phyloP scores from a whole-genome alignment of 148 eudicot genomes.

The Chenopodium formosanum region DNA sequence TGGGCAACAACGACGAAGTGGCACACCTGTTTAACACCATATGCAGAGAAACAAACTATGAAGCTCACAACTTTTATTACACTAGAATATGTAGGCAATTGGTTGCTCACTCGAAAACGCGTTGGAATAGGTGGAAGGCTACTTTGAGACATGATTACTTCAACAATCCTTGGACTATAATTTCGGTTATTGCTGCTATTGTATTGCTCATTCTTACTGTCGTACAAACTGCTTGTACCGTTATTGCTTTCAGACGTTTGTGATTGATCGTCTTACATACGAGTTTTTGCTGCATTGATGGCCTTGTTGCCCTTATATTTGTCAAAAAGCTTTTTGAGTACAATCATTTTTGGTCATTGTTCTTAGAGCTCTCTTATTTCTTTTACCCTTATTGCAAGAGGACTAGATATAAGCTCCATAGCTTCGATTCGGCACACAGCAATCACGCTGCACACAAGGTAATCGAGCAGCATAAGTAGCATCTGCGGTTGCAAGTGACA shows the following conservation, averaged over 20 bases:
- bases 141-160: conserved; percentile 41
- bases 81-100: conserved; percentile 21
- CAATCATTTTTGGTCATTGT: background rate
- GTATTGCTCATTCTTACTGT: conserved; percentile 40
- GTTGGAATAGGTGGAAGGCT: conserved; percentile 34
- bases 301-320: background rate
- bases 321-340: too few relatives aligned
- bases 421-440: too few relatives aligned
- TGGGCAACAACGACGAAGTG: conserved; percentile 36
- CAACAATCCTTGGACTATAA: conserved; percentile 44
- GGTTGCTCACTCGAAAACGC: conserved; percentile 35
- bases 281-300: background rate
- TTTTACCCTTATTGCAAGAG: too few relatives aligned
- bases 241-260: conserved; percentile 24
- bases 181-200: conserved; percentile 41
- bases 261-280: background rate
- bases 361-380: background rate
- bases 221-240: conserved; percentile 33
- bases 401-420: too few relatives aligned
- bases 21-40: conserved; percentile 34
- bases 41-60: conserved; percentile 33
- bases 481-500: background rate
- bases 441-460: background rate
- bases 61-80: conserved; percentile 36
- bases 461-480: background rate